Evolutionary conservation across 2,329 filamentous ascomycete genomes (phyloP), one percentile per base, ranked within the genome.

Genomic region (Clonostachys byssicola): DNA sequence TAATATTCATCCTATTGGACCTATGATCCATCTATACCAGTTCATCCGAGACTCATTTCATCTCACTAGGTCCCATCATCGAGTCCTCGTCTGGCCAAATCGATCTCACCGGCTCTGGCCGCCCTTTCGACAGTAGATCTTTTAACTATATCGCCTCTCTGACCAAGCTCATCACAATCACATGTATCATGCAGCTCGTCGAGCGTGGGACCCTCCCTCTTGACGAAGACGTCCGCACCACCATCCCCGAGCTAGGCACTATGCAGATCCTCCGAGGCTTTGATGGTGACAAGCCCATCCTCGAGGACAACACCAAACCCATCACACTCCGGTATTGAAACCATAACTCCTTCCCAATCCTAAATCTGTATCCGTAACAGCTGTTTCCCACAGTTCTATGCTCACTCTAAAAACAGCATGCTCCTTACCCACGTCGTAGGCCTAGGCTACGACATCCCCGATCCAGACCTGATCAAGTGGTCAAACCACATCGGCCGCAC

Each of bases 361-460:
- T 6, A 10, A 30, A 10, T 6, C 23, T 6, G 23, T 4, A 30
- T 23, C 3, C 10, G 23, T 9, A 10, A 30, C 8, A 30, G 8
- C 10, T 30, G 23, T 30, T 30, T 4, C 23, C 9, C 2, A 30
- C 2, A 30, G 23, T 10, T 30, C 38, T 18, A 5, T 40, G 9
- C 38, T 40, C 38, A 30, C 23, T 3, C 23, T 30, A 30, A 12
- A 16, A 14, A 30, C 23, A 66, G 64, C 8, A 63, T 64, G 18
- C 64, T 81, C 1, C 64, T 81, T 3, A 73, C 71, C 0, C 77
- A 81, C 55, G 72, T 74, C 0, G 60, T 66, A 9, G 78, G 77
- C 3, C 49, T 77, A 0, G 64, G 61, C 3, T 74, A 76, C 54
- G 72, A 74, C 40, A 38, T 63, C 13, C 56, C 60, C 14, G 65